phyloP scores from a whole-genome alignment of 495 filamentous ascomycete species.

The Talaromyces wortmannii region DNA sequence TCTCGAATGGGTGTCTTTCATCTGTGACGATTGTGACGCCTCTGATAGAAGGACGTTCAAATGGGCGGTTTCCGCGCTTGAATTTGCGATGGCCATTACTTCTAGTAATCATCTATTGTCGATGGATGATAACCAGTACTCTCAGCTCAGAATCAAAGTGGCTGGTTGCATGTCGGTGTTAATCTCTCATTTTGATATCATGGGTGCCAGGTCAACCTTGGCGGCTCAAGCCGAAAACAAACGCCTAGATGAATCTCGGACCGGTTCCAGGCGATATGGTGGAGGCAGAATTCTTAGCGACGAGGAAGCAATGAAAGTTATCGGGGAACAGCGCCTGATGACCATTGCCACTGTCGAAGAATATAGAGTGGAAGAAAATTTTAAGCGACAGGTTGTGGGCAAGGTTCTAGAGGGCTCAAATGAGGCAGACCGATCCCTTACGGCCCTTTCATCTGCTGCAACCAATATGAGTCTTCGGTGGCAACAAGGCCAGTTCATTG shows the following conservation, averaged over 20 bases:
- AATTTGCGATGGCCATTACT: slow-evolving; percentile 97
- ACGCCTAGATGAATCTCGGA: slow-evolving; percentile 64
- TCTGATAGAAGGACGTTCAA: slow-evolving; percentile 95
- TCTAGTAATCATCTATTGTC: slow-evolving; percentile 83
- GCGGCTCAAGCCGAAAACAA: slow-evolving; percentile 89
- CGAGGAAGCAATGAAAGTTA: slow-evolving; percentile 67
- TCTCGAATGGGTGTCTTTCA: slow-evolving; percentile 94
- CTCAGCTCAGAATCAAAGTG: slow-evolving; percentile 73
- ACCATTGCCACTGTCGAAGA: slow-evolving; percentile 73
- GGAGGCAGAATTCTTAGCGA: slow-evolving; percentile 74
- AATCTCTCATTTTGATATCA: slow-evolving; percentile 98
- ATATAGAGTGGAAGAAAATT: slow-evolving; percentile 64
- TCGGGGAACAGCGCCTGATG: slow-evolving; percentile 64
- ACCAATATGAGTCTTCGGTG: slow-evolving; percentile 92
- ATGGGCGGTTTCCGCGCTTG: slow-evolving; percentile 90
- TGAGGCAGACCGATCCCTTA: slow-evolving; percentile 90
- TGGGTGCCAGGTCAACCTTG: slow-evolving; percentile 88
- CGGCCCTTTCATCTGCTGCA: slow-evolving; percentile 85
- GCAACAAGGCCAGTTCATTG: slow-evolving; percentile 97
- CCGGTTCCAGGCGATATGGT: slow-evolving; percentile 66
- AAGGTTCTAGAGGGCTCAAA: slow-evolving; percentile 88
- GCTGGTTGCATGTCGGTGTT: slow-evolving; percentile 96
- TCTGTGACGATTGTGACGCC: slow-evolving; percentile 93
- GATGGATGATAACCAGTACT: slow-evolving; percentile 81
- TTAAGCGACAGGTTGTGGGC: slow-evolving; percentile 86